Evolutionary conservation across 2,329 filamentous ascomycete genomes (phyloP), one percentile per base, ranked within the genome.

Genomic region (Knufia petricola): DNA sequence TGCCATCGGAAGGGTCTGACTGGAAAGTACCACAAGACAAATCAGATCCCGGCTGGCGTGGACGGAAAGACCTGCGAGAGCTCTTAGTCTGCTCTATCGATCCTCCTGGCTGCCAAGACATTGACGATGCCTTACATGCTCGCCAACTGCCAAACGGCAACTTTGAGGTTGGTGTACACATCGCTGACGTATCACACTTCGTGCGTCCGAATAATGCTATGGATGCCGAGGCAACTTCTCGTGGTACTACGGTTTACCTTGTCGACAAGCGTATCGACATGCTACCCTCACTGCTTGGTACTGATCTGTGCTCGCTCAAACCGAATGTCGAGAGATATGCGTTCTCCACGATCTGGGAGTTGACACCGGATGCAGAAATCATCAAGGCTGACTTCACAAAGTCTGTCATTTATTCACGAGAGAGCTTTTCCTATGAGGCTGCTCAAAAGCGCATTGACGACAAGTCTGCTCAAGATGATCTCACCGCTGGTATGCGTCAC

Each of bases 181-280:
- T 98, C 66, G 94, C 92, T 23, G 92, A 98, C 66, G 92, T 98
- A n/a, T 96, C 92, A 8, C 85, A 98, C 68, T 98, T 98, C 63
- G 92, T 98, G 60, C 94, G 92, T 68, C 89, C 94, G 21, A 88
- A 86, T 65, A 98, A 90, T 61, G 84, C 92, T 47, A 98, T 98
- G 92, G 94, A 98, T 64, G 79, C 82, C 41, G 92, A 98, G 69
- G 92, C 92, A 2, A 92, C 87, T 62, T 80, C 94, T 61, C 84
- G 92, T 60, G 92, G 92, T 53, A 96, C 92, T 3, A 96, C 90
- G 0, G 92, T 98, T 23, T 98, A 98, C 64, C 74, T 98, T 13
- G 92, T 98, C 2, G 92, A 98, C 68, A 98, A 98, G 74, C 88
- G 92, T 60, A 98, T 98, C 60, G 94, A 98, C 72, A 98, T 98